Base-by-base conservation (phyloP, 2,329 filamentous ascomycete genomes). In the Magnaporthiopsis incrustans region DNA sequence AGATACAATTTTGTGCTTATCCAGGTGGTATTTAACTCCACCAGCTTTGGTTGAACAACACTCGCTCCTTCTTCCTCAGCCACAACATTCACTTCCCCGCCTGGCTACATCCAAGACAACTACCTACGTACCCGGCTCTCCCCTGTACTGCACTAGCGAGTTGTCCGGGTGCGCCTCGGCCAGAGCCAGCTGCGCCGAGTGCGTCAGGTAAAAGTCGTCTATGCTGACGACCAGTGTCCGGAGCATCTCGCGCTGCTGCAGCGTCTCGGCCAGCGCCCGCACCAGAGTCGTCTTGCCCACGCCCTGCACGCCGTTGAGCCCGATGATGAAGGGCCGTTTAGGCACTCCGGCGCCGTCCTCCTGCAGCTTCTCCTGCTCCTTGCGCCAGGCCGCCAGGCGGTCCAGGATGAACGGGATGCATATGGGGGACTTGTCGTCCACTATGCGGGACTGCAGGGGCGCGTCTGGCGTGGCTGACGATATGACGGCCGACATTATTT, bases 261-360 rank as follows among this genome's bases (percentile, higher is more conserved):
- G 83, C 18, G 83, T 85, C 26, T 80, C 73, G 68, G 86, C 82
- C 58, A 96, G 83, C 5, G 84, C 81, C 53, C 82, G 82, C 53
- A 93, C 92, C 70, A 97, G 83, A 15, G 93, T 96, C 4, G 93
- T 96, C 79, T 98, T 97, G 69, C 94, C 94, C 53, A 91, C 89
- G 66, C 94, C 94, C 77, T 97, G 94, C 33, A 97, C 86, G 66
- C 93, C 94, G 70, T 96, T 96, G 70, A 98, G 83, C 60, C 92
- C 94, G 67, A 97, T 82, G 73, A 97, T 86, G 75, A 97, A 90
- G 33, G 92, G 92, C 26, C 82, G 70, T 65, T 25, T 57, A 57
- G 15, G 25, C 25, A 3, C 15, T 3, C 33, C 33, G 33, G 33
- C 12, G 70, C 68, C 64, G 22, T 22, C 18, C 12, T 67, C 76